Percentiles rank a stretch among this genome's conserved stretches.
These are phyloP conservation scores for Daldinia eschscholtzii DNA, from an alignment of 2,329 filamentous ascomycete genomes.

Conservation along the genomic window DNA sequence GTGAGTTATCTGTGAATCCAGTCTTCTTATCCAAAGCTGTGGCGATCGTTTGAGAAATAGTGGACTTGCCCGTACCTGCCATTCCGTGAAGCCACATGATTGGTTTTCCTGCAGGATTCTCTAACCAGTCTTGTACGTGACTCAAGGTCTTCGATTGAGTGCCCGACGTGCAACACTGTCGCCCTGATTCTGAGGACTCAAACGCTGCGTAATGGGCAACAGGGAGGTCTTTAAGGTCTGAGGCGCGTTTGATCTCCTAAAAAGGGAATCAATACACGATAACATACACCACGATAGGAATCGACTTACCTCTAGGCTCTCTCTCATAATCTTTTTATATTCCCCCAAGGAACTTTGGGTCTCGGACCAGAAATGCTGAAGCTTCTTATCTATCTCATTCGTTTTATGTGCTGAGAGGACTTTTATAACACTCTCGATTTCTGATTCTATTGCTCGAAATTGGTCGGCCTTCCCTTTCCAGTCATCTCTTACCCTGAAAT, in stretches of 20 bases:
- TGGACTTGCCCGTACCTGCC: constrained; percentile 58
- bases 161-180: constrained; percentile 4
- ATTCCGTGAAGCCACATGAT: constrained; percentile 57
- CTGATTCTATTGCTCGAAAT: constrained; percentile 3
- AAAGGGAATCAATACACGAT: background rate
- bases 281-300: background rate
- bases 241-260: constrained; percentile 12
- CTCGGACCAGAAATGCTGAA: constrained; percentile 1
- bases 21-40: constrained; percentile 4
- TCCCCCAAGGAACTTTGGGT: background rate
- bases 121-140: constrained; percentile 51
- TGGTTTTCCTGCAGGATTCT: constrained; percentile 33
- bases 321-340: background rate
- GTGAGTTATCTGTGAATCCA: background rate
- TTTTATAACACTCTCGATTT: constrained; percentile 1
- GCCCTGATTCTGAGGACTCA: background rate
- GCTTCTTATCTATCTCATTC: too few relatives aligned
- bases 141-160: constrained; percentile 53
- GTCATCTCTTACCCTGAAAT: constrained; percentile 5
- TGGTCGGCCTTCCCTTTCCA: constrained; percentile 12
- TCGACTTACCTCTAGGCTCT: constrained; percentile 5
- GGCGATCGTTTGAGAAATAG: constrained; percentile 54
- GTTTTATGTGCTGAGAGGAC: constrained; percentile 2
- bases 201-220: constrained; percentile 17
- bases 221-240: background rate